Evolutionary conservation across 2,329 filamentous ascomycete species (phyloP).

Genomic region (Neopestalotiopsis rosae): DNA sequence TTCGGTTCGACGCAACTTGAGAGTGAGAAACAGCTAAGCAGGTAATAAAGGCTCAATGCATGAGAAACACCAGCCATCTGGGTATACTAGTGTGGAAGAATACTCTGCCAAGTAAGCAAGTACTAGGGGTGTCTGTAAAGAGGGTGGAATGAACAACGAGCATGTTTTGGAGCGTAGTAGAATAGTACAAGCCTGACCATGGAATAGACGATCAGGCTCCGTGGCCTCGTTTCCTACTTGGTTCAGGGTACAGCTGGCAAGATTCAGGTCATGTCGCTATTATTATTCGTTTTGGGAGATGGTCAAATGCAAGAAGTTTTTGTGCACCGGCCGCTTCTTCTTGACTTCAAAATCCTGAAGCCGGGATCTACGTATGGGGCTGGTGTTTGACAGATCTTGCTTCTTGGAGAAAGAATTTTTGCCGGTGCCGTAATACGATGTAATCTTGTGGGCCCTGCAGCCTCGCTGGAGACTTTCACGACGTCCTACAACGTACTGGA

Average conservation of each 20-base stretch:
- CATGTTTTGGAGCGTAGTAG: no score
- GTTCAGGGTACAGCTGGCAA: no score
- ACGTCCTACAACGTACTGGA: background rate
- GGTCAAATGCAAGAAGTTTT: no score
- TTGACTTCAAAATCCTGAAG: background rate
- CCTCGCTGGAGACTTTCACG: background rate
- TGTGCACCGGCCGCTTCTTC: background rate
- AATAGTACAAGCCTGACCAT: no score
- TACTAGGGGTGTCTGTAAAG: background rate
- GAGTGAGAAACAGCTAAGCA: background rate
- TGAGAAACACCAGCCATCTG: background rate
- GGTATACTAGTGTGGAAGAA: background rate
- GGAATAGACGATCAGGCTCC: no score
- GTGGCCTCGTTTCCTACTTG: no score
- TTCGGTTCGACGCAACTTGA: conserved; percentile 4
- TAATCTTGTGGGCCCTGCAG: conserved; percentile 8
- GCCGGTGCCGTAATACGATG: background rate
- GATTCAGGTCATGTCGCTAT: no score
- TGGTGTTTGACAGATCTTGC: background rate
- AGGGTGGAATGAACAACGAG: background rate
- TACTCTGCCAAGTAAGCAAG: background rate
- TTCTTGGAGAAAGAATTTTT: background rate
- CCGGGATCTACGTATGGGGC: conserved; percentile 2
- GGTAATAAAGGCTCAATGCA: background rate
- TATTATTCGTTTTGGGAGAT: no score